phyloP scores from a whole-genome alignment of 768 basidiomycete species.

The Phlebiopsis flavidoalba region DNA sequence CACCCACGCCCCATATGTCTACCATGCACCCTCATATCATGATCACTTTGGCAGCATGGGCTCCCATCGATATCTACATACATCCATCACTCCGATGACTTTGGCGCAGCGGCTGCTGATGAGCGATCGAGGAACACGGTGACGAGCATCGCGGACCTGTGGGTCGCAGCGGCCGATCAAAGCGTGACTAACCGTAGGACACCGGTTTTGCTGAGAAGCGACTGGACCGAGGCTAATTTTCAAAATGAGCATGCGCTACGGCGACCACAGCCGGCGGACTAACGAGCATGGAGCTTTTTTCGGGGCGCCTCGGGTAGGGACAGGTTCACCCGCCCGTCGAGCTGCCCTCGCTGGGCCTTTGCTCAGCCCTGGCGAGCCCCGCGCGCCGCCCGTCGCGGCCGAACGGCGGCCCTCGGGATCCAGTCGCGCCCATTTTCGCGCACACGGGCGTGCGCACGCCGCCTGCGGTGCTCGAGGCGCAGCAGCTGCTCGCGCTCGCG shows the following conservation, averaged over 20 bases:
- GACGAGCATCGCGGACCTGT: conserved; percentile 91
- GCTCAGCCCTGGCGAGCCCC: conserved; percentile 18
- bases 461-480: conserved; percentile 69
- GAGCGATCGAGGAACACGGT: conserved; percentile 82
- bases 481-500: conserved; percentile 46
- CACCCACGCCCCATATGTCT: too few species aligned
- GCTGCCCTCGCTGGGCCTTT: not conserved
- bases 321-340: conserved; percentile 15
- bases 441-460: conserved; percentile 81
- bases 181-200: conserved; percentile 85
- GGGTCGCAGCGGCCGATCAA: conserved; percentile 98
- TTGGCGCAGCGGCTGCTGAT: conserved; percentile 91
- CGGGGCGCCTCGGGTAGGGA: conserved; percentile 12
- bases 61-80: too few species aligned
- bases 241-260: conserved; percentile 27
- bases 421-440: conserved; percentile 70
- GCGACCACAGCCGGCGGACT: conserved; percentile 26
- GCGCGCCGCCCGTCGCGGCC: conserved; percentile 16
- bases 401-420: conserved; percentile 49
- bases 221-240: conserved; percentile 18
- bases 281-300: conserved; percentile 14
- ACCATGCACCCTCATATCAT: too few species aligned
- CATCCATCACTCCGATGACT: too few species aligned
- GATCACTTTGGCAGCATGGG: too few species aligned
- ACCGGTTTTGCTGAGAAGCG: conserved; percentile 58